Base-by-base conservation (phyloP, 2,329 filamentous ascomycete genomes). In the Grosmannia serpens region DNA sequence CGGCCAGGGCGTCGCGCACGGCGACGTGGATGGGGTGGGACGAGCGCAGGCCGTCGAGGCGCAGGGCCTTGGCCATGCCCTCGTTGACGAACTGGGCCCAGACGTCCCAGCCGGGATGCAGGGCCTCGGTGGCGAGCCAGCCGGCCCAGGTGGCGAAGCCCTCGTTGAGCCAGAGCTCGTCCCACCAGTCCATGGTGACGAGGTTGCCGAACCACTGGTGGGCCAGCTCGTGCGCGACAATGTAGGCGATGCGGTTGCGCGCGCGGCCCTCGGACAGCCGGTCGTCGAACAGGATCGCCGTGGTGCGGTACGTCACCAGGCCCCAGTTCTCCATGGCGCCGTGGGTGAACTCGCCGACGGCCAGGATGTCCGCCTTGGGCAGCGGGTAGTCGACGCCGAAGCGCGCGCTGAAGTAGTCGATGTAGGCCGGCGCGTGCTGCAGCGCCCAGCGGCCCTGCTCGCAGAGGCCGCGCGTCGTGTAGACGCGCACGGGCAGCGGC, bases 171-270 rank as follows among this genome's bases (percentile, higher is more conserved):
- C 92, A 97, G 9, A 97, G 77, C 58, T 91, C 92, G 72, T 96
- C 91, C 92, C 92, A 97, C 80, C 95, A 96, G 71, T 96, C 91
- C 91, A 96, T 96, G 57, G 92, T 96, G 31, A 96, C 92, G 57
- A 96, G 76, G 75, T 97, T 96, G 62, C 92, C 92, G 68, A 97
- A 97, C 92, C 92, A 97, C 73, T 96, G 92, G 74, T 97, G 92
- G 47, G 92, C 94, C 62, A 99, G 80, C 72, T 99, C 94, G 73
- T 99, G 94, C n/a, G 94, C 92, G 55, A 97, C 91, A 59, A 97
- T 91, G 67, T 99, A 97, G 35, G 94, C 94, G 63, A 99, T 88
- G 44, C 91, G 83, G 71, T 96, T 96, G 73, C 91, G 91, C 75
- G 92, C 96, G 63, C 86, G 85, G 49, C 89, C 85, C 70, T 96